Evolutionary conservation across 768 basidiomycete species (phyloP), one percentile per base, ranked within the genome.

Genomic region (Fomitopsis pulvina): DNA sequence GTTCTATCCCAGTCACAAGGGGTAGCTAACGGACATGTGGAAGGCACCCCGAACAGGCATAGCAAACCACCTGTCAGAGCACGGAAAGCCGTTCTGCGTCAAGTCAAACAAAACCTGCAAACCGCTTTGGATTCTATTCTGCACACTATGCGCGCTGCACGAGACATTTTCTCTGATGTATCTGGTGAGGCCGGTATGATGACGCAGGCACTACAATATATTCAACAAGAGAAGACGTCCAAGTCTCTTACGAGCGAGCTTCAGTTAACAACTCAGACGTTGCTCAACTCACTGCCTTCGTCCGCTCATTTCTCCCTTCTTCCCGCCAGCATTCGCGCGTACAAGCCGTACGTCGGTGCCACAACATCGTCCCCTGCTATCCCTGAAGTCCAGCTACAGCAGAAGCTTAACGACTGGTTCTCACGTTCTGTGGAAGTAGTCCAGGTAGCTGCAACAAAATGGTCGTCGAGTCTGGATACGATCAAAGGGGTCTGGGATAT

Each of bases 301-400:
- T 86, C 91, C 0, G 80, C 86, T 22, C 87, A 92, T 55, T 81
- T 93, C 53, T 77, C 83, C 14, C 75, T 90, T 47, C 76, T 97
- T 0, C 91, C 92, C 0, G 60, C 72, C 1, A 76, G 71, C 51
- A 76, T 97, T 52, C 77, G 76, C 55, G 75, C 78, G 4, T 96
- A 93, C 66, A 88, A 83, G 58, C 93, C 93, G 8, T 94, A 89
- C 63, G 78, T 95, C 52, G 85, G 92, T 58, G 67, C 83, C 5
- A 69, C 73, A 8, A 81, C 87, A 0, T 64, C 79, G 0, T 78
- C 80, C 3, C 73, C 81, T 16, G 70, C 71, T 2, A 64, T 83
- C 21, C 64, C 77, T 3, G 71, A 70, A 39, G 57, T 64, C 1
- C 62, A 70, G 22, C 67, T 87, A 42, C 54, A 63, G 18, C 62